Base-by-base conservation (phyloP, 2,329 filamentous ascomycete genomes). In the Fusarium sambucinum region DNA sequence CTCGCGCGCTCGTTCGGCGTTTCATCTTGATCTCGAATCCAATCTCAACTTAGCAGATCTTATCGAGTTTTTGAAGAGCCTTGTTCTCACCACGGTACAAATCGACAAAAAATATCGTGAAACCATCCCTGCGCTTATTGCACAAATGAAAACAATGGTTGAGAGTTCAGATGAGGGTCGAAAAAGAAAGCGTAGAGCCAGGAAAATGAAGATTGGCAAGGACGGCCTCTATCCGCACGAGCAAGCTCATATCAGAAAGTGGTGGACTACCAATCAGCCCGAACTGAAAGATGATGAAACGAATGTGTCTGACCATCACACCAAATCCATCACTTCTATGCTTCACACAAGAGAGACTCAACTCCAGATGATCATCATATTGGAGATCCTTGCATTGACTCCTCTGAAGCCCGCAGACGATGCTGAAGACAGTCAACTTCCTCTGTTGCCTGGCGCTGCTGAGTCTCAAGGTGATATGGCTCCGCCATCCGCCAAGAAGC, bases 71-170 rank as follows among this genome's bases (percentile, higher is more conserved):
- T 76, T 95, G n/a, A 88, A 90, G 71, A 84, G 85, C 50, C 84
- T 93, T 58, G 80, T 92, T n/a, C 80, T 92, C 61, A 87, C 87
- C 3, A 89, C 88, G 1, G 83, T 87, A 8, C 83, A 90, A 45
- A 86, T 93, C 64, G 92, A 95, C 75, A 93, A 92, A 75, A 96
- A 95, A 75, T 94, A 92, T 73, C 86, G 88, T n/a, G 89, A 91
- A 55, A 89, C 88, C 4, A 77, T 95, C 25, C 89, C 90, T 0
- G 83, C 84, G 9, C 82, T 92, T 37, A 83, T 93, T 25, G 76
- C 80, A 4, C 83, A 85, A 47, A 86, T 89, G 73, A 87, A 87
- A 33, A 80, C 85, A 2, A 78, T 83, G 13, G 80, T 86, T 11
- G 84, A 89, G n/a, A 85, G 82, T 62, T 89, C 84, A 8, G 86